Evolutionary conservation across 768 basidiomycete species (phyloP).

Genomic region (Tylopilus vinaceipallidus): DNA sequence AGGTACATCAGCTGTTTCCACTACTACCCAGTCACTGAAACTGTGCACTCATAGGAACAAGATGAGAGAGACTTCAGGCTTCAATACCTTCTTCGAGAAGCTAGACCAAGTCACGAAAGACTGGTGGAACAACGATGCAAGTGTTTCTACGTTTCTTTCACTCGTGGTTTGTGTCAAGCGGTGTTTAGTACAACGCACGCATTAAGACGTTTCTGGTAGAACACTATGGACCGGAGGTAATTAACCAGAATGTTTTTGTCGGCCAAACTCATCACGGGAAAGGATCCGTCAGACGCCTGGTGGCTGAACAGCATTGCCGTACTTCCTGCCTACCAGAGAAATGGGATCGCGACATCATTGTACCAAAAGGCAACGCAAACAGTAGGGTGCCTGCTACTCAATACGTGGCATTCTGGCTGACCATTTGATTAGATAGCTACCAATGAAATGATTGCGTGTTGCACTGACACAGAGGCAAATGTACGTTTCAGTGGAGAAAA

Average conservation of each 20-base stretch:
- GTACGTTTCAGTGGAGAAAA: not conserved
- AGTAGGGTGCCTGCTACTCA: not conserved
- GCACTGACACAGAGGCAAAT: constrained; percentile 3
- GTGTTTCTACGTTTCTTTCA: not conserved
- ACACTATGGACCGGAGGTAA: constrained; percentile 1
- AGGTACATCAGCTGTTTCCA: not conserved
- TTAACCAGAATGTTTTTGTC: not conserved
- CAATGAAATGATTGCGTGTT: not conserved
- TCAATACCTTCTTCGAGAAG: not conserved
- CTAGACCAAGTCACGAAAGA: constrained; percentile 1
- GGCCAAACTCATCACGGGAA: not conserved
- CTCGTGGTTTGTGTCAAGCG: not conserved
- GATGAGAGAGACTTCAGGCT: not conserved
- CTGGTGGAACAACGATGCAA: constrained; percentile 4
- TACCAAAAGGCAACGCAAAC: not conserved
- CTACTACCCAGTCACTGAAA: too few relatives aligned
- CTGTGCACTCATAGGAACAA: not conserved
- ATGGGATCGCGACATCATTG: constrained; percentile 1
- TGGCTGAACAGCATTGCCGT: constrained; percentile 5
- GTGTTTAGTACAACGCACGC: not conserved
- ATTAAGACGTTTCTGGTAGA: not conserved
- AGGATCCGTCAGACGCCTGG: not conserved
- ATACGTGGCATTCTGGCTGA: not conserved
- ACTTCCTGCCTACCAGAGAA: constrained; percentile 1
- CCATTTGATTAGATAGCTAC: not conserved